phyloP scores from a whole-genome alignment of 106 monocot genomes.

The Platanthera zijinensis region DNA sequence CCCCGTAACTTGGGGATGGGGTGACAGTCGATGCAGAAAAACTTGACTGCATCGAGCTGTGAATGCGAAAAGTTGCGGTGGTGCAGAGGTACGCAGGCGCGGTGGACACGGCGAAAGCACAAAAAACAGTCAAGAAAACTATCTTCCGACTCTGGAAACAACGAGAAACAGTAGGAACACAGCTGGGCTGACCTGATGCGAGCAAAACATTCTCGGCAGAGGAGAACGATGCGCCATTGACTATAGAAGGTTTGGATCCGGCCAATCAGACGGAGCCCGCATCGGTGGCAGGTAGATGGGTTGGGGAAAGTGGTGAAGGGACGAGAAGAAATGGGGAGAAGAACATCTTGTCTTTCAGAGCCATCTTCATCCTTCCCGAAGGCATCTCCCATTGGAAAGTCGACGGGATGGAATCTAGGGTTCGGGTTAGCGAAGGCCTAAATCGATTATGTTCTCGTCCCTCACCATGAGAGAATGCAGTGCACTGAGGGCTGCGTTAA shows the following conservation, averaged over 20 bases:
- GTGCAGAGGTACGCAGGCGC: slow-evolving; percentile 37
- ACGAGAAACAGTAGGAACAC: slow-evolving; percentile 68
- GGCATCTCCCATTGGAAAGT: slow-evolving; percentile 8
- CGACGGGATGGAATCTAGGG: not conserved
- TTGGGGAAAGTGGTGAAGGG: slow-evolving; percentile 14
- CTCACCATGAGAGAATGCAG: not conserved
- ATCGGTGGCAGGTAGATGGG: slow-evolving; percentile 40
- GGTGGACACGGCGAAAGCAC: slow-evolving; percentile 53
- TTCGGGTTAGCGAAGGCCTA: slow-evolving; percentile 2
- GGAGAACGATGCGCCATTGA: slow-evolving; percentile 59
- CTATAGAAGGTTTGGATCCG: slow-evolving; percentile 24
- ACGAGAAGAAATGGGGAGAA: not conserved
- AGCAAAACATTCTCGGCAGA: slow-evolving; percentile 43
- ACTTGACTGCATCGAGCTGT: slow-evolving; percentile 22
- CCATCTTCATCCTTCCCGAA: not conserved
- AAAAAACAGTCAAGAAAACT: slow-evolving; percentile 19
- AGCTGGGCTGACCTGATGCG: slow-evolving; percentile 20
- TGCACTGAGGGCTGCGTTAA: not conserved
- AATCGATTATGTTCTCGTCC: not conserved
- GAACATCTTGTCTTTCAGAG: not conserved
- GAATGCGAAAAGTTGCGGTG: slow-evolving; percentile 18
- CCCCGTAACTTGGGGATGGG: slow-evolving; percentile 17
- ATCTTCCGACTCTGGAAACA: not conserved
- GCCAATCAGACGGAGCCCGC: slow-evolving; percentile 2
- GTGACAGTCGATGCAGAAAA: slow-evolving; percentile 54